phyloP scores from a whole-genome alignment of 371 early-diverging fungal genomes.

The Mucor racemosus region DNA sequence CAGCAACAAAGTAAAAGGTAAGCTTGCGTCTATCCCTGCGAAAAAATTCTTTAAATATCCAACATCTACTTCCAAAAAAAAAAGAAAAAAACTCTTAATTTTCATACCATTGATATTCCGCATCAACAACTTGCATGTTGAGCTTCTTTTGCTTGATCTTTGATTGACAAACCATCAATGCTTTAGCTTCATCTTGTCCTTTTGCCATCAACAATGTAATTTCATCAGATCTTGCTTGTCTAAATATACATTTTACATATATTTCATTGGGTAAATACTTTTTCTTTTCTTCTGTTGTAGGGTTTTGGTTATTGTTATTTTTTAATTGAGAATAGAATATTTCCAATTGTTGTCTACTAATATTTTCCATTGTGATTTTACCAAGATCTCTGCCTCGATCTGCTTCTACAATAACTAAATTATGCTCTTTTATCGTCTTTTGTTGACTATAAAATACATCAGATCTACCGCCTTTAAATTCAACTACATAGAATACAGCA shows the following conservation, averaged over 20 bases:
- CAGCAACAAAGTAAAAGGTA: slow-evolving; percentile 96
- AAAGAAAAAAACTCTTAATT: not conserved
- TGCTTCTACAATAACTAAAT: slow-evolving; percentile 94
- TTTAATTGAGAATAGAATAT: slow-evolving; percentile 19
- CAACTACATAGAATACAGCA: slow-evolving; percentile 77
- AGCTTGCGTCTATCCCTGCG: slow-evolving; percentile 95
- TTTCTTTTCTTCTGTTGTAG: slow-evolving; percentile 50
- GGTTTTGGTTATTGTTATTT: slow-evolving; percentile 19
- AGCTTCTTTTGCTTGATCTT: slow-evolving; percentile 90
- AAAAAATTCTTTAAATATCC: not conserved
- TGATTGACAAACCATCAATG: slow-evolving; percentile 85
- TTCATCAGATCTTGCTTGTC: slow-evolving; percentile 81
- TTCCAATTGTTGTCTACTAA: slow-evolving; percentile 27
- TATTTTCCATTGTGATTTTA: slow-evolving; percentile 59
- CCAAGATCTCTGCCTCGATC: slow-evolving; percentile 97
- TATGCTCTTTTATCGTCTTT: slow-evolving; percentile 43
- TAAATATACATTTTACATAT: slow-evolving; percentile 70
- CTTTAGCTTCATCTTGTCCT: slow-evolving; percentile 89
- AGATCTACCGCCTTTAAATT: slow-evolving; percentile 89
- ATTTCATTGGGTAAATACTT: slow-evolving; percentile 58
- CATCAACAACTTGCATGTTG: slow-evolving; percentile 96
- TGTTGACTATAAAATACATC: slow-evolving; percentile 79
- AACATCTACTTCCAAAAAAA: too few species aligned
- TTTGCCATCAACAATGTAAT: slow-evolving; percentile 80
- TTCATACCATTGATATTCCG: slow-evolving; percentile 94